phyloP scores from a whole-genome alignment of 352 stramenopile species.

The Globisporangium perplexum region DNA sequence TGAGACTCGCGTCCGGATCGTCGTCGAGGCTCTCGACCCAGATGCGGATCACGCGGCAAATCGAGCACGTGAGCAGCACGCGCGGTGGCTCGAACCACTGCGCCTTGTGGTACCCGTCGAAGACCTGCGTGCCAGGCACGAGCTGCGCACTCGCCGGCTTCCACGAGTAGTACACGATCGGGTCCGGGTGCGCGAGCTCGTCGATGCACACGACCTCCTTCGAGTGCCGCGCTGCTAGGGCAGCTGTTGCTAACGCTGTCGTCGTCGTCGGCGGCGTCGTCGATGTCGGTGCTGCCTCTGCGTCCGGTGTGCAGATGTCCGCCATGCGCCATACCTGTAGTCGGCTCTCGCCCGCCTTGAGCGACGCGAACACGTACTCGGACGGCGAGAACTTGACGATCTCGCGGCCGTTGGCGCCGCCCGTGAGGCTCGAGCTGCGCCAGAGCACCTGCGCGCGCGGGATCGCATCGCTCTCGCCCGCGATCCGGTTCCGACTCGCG shows the following conservation, averaged over 20 bases:
- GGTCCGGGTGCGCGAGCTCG: conserved; percentile 44
- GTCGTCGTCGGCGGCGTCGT: background rate
- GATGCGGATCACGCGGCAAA: conserved; percentile 39
- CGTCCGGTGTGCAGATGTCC: background rate
- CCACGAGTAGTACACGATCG: conserved; percentile 76
- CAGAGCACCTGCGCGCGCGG: conserved; percentile 27
- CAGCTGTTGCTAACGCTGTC: background rate
- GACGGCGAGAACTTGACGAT: conserved; percentile 76
- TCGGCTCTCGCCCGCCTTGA: conserved; percentile 20
- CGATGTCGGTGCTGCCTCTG: background rate
- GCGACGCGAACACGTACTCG: conserved; percentile 56
- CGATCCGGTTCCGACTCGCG: background rate
- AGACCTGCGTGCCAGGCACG: conserved; percentile 34
- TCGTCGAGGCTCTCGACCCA: conserved; percentile 42
- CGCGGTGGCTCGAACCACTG: conserved; percentile 71
- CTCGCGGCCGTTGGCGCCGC: conserved; percentile 16
- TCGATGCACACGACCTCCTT: conserved; percentile 28
- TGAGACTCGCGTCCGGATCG: background rate
- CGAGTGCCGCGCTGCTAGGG: background rate
- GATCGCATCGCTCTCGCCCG: conserved; percentile 5
- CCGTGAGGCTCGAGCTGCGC: conserved; percentile 14
- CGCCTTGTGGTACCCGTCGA: conserved; percentile 49
- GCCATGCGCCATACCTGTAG: conserved; percentile 63
- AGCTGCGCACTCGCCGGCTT: conserved; percentile 65
- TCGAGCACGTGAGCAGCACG: conserved; percentile 72